These are phyloP conservation scores for Begonia masoniana DNA, from an alignment of 306 rosid species.

Conservation along the genomic window DNA sequence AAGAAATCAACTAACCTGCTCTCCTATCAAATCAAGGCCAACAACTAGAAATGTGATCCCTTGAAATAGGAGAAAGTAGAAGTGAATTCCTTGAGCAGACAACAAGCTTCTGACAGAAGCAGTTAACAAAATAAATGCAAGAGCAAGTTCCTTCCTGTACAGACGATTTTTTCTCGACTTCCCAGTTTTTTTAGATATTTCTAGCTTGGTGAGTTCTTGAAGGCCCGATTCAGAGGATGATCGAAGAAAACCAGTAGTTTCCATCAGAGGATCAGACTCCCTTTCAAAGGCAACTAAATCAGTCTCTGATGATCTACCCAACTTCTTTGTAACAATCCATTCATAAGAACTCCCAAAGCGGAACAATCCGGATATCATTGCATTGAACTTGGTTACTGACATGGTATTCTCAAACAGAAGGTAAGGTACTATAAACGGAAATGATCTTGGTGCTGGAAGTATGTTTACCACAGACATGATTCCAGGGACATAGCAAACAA, in stretches of 20 bases:
- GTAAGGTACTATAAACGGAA: conserved; percentile 87
- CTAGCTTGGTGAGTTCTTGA: conserved; percentile 60
- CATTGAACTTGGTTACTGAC: conserved; percentile 96
- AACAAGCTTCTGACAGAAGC: conserved; percentile 87
- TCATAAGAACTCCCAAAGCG: conserved; percentile 88
- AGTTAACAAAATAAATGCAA: conserved; percentile 70
- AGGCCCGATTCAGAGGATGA: conserved; percentile 90
- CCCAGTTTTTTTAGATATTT: conserved; percentile 46
- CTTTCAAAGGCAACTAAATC: conserved; percentile 68
- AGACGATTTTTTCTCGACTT: conserved; percentile 64
- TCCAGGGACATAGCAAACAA: conserved; percentile 93
- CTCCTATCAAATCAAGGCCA: conserved; percentile 95
- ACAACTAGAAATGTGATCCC: conserved; percentile 88
- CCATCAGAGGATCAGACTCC: conserved; percentile 53
- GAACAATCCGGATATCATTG: conserved; percentile 92
- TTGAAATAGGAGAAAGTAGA: conserved; percentile 90
- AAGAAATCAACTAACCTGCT: conserved; percentile 66
- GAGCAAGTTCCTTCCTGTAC: conserved; percentile 86
- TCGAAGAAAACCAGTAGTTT: conserved; percentile 38
- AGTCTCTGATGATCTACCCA: conserved; percentile 91
- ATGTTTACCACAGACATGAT: conserved; percentile 77
- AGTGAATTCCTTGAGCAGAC: conserved; percentile 98
- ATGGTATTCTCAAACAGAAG: conserved; percentile 95
- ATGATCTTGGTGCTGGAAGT: conserved; percentile 78
- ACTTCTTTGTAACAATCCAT: conserved; percentile 91